phyloP scores from a whole-genome alignment of 2,329 filamentous ascomycete species.

The Nothomitra cinnamomea region DNA sequence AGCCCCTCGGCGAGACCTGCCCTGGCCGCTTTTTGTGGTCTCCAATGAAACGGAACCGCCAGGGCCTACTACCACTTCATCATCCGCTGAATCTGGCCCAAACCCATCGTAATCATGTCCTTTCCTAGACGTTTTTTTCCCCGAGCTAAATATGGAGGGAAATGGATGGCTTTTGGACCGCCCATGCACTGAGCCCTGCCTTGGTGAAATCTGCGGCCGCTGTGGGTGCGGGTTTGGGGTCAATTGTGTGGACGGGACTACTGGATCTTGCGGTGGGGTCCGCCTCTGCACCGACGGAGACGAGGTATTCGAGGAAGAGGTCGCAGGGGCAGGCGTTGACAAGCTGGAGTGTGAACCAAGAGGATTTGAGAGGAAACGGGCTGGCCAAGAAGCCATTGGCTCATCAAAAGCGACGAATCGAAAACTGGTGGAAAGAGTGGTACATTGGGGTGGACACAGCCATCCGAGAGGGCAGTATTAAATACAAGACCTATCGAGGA shows the following conservation, averaged over 20 bases:
- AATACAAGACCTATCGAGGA: neutral
- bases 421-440: neutral
- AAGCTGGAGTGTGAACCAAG: neutral
- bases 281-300: neutral
- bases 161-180: conserved; percentile 71
- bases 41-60: neutral
- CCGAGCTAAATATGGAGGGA: conserved; percentile 49
- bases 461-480: neutral
- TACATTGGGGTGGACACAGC: neutral
- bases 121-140: conserved; percentile 35
- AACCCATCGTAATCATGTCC: conserved; percentile 23
- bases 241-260: neutral
- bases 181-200: conserved; percentile 24
- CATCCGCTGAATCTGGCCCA: conserved; percentile 30
- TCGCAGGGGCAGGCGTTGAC: conserved; percentile 15
- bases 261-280: neutral
- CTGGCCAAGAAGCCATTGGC: conserved; percentile 12
- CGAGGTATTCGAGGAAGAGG: conserved; percentile 7
- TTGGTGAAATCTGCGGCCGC: conserved; percentile 8
- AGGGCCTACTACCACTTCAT: conserved; percentile 20
- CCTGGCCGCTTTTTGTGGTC: neutral
- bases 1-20: conserved; percentile 12
- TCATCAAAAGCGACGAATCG: neutral
- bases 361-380: conserved; percentile 9
- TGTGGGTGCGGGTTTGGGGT: neutral